Base-by-base conservation (phyloP, 305 asterid genomes). In the Fraxinus albicans region DNA sequence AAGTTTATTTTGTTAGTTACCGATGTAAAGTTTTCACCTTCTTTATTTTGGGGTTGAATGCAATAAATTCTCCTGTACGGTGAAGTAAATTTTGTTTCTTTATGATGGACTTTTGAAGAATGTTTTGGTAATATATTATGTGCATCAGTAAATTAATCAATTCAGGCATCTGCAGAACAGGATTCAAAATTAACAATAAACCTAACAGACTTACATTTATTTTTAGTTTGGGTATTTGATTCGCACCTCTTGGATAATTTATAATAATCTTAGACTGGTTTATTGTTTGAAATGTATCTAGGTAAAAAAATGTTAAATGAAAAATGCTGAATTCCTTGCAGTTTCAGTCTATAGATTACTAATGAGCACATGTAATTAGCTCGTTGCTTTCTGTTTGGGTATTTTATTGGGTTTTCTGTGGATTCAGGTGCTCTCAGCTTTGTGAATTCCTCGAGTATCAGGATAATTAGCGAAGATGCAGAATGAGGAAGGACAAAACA, bases 401-500 rank as follows among this genome's bases (percentile, higher is more conserved):
- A 80, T 38, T 80, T 17, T 12, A 78, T 77, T 65, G 21, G 63
- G 81, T 33, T 70, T 34, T 75, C 35, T 40, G 25, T 50, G 69
- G 47, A 38, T 74, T 86, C 76, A 87, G 89, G 84, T 77, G 29
- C 17, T 75, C 70, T 8, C 6, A 27, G 69, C 55, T 74, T 60
- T 58, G 70, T 55, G 79, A 80, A 31, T 79, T 76, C 35, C 23
- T 34, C 6, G 42, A 50, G 73, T 31, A 53, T 12, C 21, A 0
- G 35, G 67, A 80, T n/a, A 74, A 33, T 40, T 21, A 31, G 85
- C 63, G 73, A 91, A 84, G 90, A 94, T 94, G 98, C 95, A 92
- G 93, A 94, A 94, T 83, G 97, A 94, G 0, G 97, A 92, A 74
- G 98, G 98, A 0, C 93, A 94, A 63, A 92, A 92, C 88, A 92